Evolutionary conservation across 2,329 filamentous ascomycete species (phyloP), one percentile per base, ranked within the genome.

Genomic region (Epichloe sylvatica): DNA sequence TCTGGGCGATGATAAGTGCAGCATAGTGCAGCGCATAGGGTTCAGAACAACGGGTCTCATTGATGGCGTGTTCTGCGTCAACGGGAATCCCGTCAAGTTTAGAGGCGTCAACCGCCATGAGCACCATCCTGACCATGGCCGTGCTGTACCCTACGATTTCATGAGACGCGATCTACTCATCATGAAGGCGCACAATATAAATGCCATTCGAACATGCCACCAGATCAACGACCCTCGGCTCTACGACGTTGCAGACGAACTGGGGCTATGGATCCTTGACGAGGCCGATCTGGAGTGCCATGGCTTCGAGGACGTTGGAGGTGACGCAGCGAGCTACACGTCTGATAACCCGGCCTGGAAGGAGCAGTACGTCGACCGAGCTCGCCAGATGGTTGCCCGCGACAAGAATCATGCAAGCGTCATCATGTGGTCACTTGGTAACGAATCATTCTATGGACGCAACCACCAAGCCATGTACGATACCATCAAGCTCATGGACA

Each of bases 31-130:
- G 21, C 70, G 69, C 0, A 68, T 84, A 5, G 83, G 83, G 0
- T 86, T 87, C 58, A 76, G 82, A 3, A 69, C 70, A 6, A 70
- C 80, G 0, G 78, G 82, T 55, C 70, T 84, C 39, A 75, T 77
- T 36, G 69, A 80, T 39, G 77, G 80, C 0, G 68, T 82, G 30
- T 72, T 84, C 54, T 72, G 72, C 45, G 76, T 87, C 53, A 86
- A 86, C 50, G 81, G 82, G 2, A 71, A 70, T 19, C 72, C 78
- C 0, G 72, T 86, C 49, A 75, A 83, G 13, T 71, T 87, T 55
- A 76, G 80, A 15, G 83, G 83, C 2, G 79, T 81, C 5, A 86
- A 86, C 57, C 73, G 82, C 35, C 83, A 86, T 55, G 83, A 87
- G 51, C 81, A 86, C 54, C 78, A 85, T 56, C 76, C 80, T 0